Evolutionary conservation across 2,329 filamentous ascomycete genomes (phyloP), one percentile per base, ranked within the genome.

Genomic region (Talaromyces sp.): DNA sequence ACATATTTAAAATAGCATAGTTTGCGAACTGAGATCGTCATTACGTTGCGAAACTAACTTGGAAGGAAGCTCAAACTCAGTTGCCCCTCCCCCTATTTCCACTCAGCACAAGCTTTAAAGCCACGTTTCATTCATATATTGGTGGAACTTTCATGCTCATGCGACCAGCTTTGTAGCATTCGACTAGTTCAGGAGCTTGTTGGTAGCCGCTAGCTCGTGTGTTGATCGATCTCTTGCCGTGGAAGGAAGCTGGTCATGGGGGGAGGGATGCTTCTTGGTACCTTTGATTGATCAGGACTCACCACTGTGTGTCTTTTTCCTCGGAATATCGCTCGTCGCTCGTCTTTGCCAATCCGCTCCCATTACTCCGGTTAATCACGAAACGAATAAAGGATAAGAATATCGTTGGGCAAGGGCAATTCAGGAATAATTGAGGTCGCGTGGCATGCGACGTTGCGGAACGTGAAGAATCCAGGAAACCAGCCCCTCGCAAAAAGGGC

Each of bases 41-140:
- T 33, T 17, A 33, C 17, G 7, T 50, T 27, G 25, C 6, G 27
- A 2, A 56, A n/a, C 31, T 56, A 35, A 31, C 27, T 31, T 31
- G 27, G 27, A 9, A 47, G n/a, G 8, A 37, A 56, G 52, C 52
- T 56, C 52, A 33, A 56, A 37, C 17, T 59, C 27, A 59, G 37
- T 45, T 54, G 47, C 60, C 49, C 60, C 49, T 43, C 60, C 60
- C 60, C 60, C 60, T 62, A 62, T 62, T 62, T 62, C 60, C 60
- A 54, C 22, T 45, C 19, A 61, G 33, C 15, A 25, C 43, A 10
- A 37, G 2, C 59, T 47, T 62, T 62, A 62, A 52, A 50, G 60
- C 60, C 60, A 62, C 60, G 60, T 62, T 52, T 52, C 60, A 41
- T 4, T 47, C 33, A 19, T 47, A 54, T 62, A 62, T 62, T 62